Conservation (phyloP, 345 rosid species). For the Moringa oleifera region DNA sequence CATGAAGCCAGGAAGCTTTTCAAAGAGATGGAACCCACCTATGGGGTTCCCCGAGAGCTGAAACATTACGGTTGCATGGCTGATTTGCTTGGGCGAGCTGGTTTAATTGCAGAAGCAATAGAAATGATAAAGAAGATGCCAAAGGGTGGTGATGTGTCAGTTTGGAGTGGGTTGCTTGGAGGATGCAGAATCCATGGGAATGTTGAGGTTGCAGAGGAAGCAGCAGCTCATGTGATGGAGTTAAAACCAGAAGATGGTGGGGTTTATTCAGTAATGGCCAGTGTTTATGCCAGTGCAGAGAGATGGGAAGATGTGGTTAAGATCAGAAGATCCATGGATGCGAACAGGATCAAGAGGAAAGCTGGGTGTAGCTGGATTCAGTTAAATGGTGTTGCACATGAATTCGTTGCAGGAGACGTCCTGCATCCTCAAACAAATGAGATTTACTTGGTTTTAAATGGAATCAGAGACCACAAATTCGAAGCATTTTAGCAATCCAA, state of each 20-base stretch:
- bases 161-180: constrained; percentile 74
- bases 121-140: constrained; percentile 58
- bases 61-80: constrained; percentile 80
- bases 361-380: constrained; percentile 50
- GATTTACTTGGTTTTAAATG: constrained; percentile 28
- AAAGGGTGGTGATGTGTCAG: constrained; percentile 42
- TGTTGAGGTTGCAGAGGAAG: constrained; percentile 58
- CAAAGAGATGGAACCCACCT: constrained; percentile 41
- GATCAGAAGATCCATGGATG: constrained; percentile 44
- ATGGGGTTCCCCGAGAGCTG: constrained; percentile 40
- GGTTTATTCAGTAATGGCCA: constrained; percentile 62
- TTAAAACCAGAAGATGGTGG: constrained; percentile 70
- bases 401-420: constrained; percentile 31
- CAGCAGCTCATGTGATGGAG: constrained; percentile 55
- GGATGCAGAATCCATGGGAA: constrained; percentile 72
- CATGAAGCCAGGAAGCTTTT: constrained; percentile 55
- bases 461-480: constrained; percentile 25
- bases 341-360: constrained; percentile 40
- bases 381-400: constrained; percentile 27
- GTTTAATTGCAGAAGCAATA: constrained; percentile 55
- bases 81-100: constrained; percentile 70
- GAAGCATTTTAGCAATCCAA: no score
- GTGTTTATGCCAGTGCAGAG: constrained; percentile 51
- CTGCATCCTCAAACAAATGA: constrained; percentile 29
- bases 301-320: constrained; percentile 69